Evolutionary conservation across 768 basidiomycete species (phyloP).

Genomic region (Xerocomus brunneocitrinus): DNA sequence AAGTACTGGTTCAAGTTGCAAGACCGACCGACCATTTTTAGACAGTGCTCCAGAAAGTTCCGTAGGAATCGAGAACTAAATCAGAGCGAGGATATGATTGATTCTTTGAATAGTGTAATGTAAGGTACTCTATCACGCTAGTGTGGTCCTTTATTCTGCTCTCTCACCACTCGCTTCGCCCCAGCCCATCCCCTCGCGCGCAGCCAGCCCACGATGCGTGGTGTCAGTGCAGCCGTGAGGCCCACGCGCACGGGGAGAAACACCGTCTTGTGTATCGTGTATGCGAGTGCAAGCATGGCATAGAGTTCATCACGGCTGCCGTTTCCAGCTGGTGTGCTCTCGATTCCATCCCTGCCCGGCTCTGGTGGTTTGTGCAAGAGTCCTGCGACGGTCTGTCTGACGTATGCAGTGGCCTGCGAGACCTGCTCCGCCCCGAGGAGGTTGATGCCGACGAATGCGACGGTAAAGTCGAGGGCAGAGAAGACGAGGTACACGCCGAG

Average conservation of each 20-base stretch:
- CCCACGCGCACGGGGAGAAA: constrained; percentile 89
- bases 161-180: constrained; percentile 49
- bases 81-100: too few relatives aligned
- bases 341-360: constrained; percentile 54
- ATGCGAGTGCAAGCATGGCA: constrained; percentile 90
- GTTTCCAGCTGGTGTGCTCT: constrained; percentile 32
- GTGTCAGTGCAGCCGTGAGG: constrained; percentile 81
- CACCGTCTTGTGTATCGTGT: constrained; percentile 92
- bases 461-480: constrained; percentile 71
- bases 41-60: constrained; percentile 10
- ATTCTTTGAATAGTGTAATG: constrained; percentile 1
- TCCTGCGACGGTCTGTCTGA: constrained; percentile 45
- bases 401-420: constrained; percentile 54
- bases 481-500: constrained; percentile 83
- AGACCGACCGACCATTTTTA: background rate
- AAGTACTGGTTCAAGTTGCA: background rate
- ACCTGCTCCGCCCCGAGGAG: constrained; percentile 90
- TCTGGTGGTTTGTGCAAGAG: constrained; percentile 54
- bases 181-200: constrained; percentile 79
- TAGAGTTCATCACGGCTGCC: constrained; percentile 72
- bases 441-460: constrained; percentile 82
- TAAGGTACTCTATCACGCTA: constrained; percentile 1
- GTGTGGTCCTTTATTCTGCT: constrained; percentile 7
- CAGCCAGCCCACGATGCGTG: constrained; percentile 82
- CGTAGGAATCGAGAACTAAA: background rate